Conservation (phyloP, 176 grass and related monocot species). For the Lolium perenne region DNA sequence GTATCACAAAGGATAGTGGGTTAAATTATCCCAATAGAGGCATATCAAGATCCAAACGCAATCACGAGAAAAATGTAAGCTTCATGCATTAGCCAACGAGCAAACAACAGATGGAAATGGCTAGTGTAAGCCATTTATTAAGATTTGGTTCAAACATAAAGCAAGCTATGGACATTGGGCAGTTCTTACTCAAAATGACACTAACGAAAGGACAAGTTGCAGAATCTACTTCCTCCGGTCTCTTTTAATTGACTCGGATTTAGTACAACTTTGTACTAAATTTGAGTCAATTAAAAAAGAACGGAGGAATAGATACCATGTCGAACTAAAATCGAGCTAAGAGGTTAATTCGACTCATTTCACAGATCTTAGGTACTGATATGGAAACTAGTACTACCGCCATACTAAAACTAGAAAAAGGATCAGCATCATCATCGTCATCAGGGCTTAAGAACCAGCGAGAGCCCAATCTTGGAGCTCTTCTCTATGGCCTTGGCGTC, state of each 20-base stretch:
- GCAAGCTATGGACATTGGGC: not conserved
- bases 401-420: conserved; percentile 43
- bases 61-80: not conserved
- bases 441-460: conserved; percentile 70
- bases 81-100: too few species aligned
- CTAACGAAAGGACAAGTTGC: not conserved
- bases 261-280: too few species aligned
- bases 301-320: not conserved
- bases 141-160: conserved; percentile 17
- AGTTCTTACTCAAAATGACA: not conserved
- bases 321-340: not conserved
- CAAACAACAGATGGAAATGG: too few species aligned
- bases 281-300: too few species aligned
- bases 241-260: too few species aligned
- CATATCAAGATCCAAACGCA: not conserved
- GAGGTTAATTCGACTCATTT: conserved; percentile 35
- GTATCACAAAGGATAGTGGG: not conserved
- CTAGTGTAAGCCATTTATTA: too few species aligned
- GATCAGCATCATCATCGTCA: conserved; percentile 38
- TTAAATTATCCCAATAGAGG: not conserved
- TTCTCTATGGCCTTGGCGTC: conserved; percentile 49
- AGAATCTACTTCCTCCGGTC: not conserved
- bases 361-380: not conserved
- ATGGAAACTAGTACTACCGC: not conserved
- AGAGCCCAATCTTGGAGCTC: conserved; percentile 64